A percentile compares a stretch with the other conserved stretches of the same genome.
Conservation (phyloP, 139 green algal genomes). For the Raphidocelis subcapitata region DNA sequence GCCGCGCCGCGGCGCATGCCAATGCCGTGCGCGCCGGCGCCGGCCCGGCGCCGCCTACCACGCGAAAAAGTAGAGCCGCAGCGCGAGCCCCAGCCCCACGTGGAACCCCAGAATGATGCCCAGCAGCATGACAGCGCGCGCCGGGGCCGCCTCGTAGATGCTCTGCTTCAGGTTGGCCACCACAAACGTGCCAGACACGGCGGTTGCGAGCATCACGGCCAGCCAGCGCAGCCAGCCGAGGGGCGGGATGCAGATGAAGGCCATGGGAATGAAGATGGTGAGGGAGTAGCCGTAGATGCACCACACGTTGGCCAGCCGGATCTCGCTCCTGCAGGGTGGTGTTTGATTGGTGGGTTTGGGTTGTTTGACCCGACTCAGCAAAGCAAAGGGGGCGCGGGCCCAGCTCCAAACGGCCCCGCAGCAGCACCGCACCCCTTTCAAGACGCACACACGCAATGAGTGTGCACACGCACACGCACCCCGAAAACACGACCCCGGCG, state of each 20-base stretch:
- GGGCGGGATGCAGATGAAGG: constrained; percentile 72
- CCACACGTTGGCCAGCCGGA: constrained; percentile 70
- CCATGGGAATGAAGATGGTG: constrained; percentile 78
- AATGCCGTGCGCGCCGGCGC: too few species aligned
- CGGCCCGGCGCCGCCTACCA: constrained; percentile 37
- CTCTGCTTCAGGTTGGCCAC: constrained; percentile 64
- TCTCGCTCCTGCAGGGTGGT: constrained; percentile 35
- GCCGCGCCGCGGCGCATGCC: too few species aligned
- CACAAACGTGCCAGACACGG: constrained; percentile 65
- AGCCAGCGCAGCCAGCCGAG: constrained; percentile 65
- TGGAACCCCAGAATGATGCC: constrained; percentile 55
- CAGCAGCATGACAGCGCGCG: constrained; percentile 56
- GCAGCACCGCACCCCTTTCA: too few species aligned
- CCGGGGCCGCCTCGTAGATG: constrained; percentile 63
- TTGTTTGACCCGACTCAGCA: too few species aligned
- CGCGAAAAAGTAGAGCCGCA: constrained; percentile 85
- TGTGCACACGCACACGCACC: too few species aligned
- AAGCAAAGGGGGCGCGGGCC: too few species aligned
- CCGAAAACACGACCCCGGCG: too few species aligned
- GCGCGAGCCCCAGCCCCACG: constrained; percentile 62
- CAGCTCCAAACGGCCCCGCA: too few species aligned
- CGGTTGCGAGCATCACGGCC: constrained; percentile 49
- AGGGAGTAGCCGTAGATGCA: constrained; percentile 86
- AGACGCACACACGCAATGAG: too few species aligned
- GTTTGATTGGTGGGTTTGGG: too few species aligned